Percentiles rank a stretch among this genome's conserved stretches.
phyloP scores from a whole-genome alignment of 768 basidiomycete genomes.

The Peribolospora kevripleyi region DNA sequence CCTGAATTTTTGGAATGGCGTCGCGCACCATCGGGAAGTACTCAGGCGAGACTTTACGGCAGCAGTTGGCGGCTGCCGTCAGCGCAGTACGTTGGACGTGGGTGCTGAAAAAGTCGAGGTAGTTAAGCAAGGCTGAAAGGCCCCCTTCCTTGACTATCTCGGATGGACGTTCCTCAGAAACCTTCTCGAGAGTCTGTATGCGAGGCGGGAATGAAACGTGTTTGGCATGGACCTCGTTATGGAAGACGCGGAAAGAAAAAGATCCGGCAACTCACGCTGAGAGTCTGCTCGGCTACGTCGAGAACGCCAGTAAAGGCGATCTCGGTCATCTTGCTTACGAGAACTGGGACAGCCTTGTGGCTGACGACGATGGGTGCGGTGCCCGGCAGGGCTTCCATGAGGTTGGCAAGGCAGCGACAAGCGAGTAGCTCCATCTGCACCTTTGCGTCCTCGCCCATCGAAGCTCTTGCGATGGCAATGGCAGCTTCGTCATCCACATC shows the following conservation, averaged over 20 bases:
- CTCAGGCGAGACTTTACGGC: slow-evolving; percentile 70
- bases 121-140: slow-evolving; percentile 71
- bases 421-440: slow-evolving; percentile 81
- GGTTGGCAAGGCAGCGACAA: slow-evolving; percentile 83
- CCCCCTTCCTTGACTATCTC: slow-evolving; percentile 92
- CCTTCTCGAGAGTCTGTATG: slow-evolving; percentile 79
- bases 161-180: slow-evolving; percentile 88
- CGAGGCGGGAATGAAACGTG: neutral
- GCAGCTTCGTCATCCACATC: slow-evolving; percentile 14
- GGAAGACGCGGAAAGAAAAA: neutral
- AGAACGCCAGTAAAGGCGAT: slow-evolving; percentile 53
- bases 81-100: slow-evolving; percentile 90
- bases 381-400: slow-evolving; percentile 97
- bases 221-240: neutral
- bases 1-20: slow-evolving; percentile 64
- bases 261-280: slow-evolving; percentile 47
- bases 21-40: slow-evolving; percentile 69
- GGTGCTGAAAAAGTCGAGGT: slow-evolving; percentile 95
- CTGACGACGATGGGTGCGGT: slow-evolving; percentile 94
- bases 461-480: neutral
- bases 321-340: slow-evolving; percentile 90
- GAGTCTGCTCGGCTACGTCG: slow-evolving; percentile 89
- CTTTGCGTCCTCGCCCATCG: slow-evolving; percentile 16
- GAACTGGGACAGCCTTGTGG: slow-evolving; percentile 89
- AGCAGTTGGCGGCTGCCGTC: slow-evolving; percentile 90